Percentiles rank a stretch among this genome's conserved stretches.
These are phyloP conservation scores for Rhizopus microsporus DNA, from an alignment of 371 early-diverging fungal species.

Conservation along the genomic window DNA sequence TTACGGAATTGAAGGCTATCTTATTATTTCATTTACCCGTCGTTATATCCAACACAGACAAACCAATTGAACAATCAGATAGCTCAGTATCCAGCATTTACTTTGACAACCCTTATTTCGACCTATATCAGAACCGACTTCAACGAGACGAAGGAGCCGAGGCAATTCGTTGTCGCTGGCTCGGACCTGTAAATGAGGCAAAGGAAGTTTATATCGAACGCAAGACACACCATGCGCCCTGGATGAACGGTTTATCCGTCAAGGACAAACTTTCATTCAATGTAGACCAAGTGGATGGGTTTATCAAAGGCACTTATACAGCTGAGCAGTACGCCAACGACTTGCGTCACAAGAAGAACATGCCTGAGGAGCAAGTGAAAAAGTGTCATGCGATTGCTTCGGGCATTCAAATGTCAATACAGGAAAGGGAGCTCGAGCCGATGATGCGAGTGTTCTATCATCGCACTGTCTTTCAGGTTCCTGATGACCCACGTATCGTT, in stretches of 20 bases:
- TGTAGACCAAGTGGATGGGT: constrained; percentile 87
- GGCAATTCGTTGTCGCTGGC: constrained; percentile 91
- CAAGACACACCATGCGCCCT: constrained; percentile 96
- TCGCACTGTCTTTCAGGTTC: constrained; percentile 98
- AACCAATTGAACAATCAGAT: constrained; percentile 64
- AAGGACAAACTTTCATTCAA: constrained; percentile 94
- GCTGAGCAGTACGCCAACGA: constrained; percentile 76
- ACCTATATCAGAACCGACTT: constrained; percentile 90
- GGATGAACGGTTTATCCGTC: constrained; percentile 96
- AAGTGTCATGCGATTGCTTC: constrained; percentile 72
- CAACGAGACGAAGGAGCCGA: constrained; percentile 93
- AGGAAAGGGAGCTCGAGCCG: constrained; percentile 80
- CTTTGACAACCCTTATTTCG: constrained; percentile 91
- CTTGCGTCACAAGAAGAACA: constrained; percentile 69
- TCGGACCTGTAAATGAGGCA: constrained; percentile 62
- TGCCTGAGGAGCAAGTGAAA: constrained; percentile 72
- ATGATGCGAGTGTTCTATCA: constrained; percentile 95
- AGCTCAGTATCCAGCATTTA: constrained; percentile 95
- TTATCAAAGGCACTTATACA: constrained; percentile 78
- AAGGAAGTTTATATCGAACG: constrained; percentile 93
- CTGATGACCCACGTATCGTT: constrained; percentile 94
- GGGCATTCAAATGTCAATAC: constrained; percentile 84
- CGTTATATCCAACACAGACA: constrained; percentile 84
- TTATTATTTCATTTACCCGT: constrained; percentile 96
- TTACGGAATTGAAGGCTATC: constrained; percentile 92